Evolutionary conservation across 768 basidiomycete genomes (phyloP), one percentile per base, ranked within the genome.

Genomic region (Lyophyllum semitale): DNA sequence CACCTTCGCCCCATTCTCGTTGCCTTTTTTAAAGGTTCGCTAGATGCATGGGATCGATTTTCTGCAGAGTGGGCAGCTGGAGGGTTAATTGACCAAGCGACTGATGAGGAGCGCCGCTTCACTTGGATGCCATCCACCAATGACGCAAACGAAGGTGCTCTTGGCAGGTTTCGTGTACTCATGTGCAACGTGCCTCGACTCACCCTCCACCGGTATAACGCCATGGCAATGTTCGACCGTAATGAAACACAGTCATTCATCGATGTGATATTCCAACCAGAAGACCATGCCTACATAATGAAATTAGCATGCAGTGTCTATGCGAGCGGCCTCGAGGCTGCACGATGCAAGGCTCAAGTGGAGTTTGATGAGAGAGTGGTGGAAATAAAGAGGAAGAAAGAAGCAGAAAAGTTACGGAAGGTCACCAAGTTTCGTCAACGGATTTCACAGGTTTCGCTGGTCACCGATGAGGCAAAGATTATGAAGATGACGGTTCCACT

Each of bases 111-210:
- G 46, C 53, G 48, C 6, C 53, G 60, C 5, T 22, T 49, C 11
- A 65, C 67, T 13, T 71, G 59, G 61, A 62, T 73, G 59, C 66
- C 68, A 8, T 8, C 67, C 12, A 68, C 70, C n/a, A 73, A 72
- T 57, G 65, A 71, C 54, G 55, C 53, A 0, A 70, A 68, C 59
- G 70, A 72, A 57, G 67, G 69, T n/a, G 58, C 58, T 12, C 55
- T 71, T 12, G 66, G 71, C 2, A 37, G 50, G 4, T 65, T 63
- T 42, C 58, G 63, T 23, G 59, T 64, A 1, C 25, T 49, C 13
- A 56, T 65, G n/a, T 50, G 57, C 2, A 40, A 37, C 23, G 54
- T 41, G 30, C 65, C 63, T 29, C 50, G 49, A n/a, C 26, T 62
- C 42, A 54, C 65, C 2, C 38, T 68, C 12, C 55, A 48, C 15